Evolutionary conservation across 257 asterid species (phyloP), one percentile per base, ranked within the genome.

Genomic region (Solanum ossicruentum): DNA sequence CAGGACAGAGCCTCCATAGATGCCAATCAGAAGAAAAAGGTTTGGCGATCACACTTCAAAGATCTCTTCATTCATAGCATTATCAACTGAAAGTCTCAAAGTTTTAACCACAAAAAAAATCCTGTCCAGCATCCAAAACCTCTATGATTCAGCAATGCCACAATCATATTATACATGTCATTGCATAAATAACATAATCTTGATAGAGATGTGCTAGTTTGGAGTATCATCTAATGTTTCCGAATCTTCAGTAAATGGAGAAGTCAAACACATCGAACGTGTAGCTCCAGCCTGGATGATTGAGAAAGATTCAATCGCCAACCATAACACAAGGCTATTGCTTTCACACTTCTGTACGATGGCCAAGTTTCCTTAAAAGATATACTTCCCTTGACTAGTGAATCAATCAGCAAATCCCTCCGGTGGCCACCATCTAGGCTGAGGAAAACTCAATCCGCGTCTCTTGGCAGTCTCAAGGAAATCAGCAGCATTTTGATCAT

Each of bases 371-470:
- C 41, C 45, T 9, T 0, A 51, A 75, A 15, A 23, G 3, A 2
- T 75, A 23, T 75, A 75, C 23, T 75, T 75, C 43, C 55, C 61
- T 15, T 36, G 23, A 17, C 26, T 23, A 23, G 5, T 51, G 26
- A 43, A 45, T 41, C 71, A 71, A 52, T 85, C 85, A 32, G 47
- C 54, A 84, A 57, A 84, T 10, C 84, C 89, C 69, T 86, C 87
- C 6, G 84, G 26, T 5, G 87, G 84, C 94, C 92, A 90, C 91
- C 90, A 88, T 86, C 94, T 84, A 54, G 91, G 86, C 80, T 21
- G 84, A 1, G 91, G 90, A 87, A 91, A 85, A 32, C 18, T 69
- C 83, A 86, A 12, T 18, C 94, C 92, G n/a, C 47, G 82, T 80
- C 57, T 85, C 91, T 86, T 83, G 26, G 90, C 91, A 10, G 84